phyloP scores from a whole-genome alignment of 2,329 filamentous ascomycete species.

The Rugonectria rugulosa region DNA sequence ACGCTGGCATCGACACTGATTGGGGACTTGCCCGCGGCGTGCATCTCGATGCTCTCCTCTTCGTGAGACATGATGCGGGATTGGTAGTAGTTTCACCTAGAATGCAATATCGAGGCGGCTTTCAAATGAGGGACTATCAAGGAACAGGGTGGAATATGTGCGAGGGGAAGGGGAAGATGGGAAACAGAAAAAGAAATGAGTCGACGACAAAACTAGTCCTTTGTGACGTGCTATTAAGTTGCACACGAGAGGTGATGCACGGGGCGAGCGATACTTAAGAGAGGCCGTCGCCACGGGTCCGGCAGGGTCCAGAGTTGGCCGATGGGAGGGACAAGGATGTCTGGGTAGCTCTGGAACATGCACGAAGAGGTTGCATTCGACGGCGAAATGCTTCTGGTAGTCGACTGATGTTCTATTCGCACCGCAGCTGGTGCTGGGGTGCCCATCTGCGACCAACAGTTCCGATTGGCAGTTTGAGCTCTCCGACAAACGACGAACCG shows the following conservation, averaged over 20 bases:
- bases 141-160: not conserved
- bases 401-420: not conserved
- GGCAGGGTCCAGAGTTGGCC: not conserved
- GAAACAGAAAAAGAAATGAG: not conserved
- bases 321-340: not conserved
- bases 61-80: conserved; percentile 27
- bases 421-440: not conserved
- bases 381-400: not conserved
- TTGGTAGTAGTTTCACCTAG: conserved; percentile 1
- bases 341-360: not conserved
- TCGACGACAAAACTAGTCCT: not conserved
- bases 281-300: not conserved
- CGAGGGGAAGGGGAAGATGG: not conserved
- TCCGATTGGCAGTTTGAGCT: not conserved
- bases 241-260: not conserved
- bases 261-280: conserved; percentile 2
- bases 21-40: conserved; percentile 19
- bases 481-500: no score
- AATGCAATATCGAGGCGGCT: not conserved
- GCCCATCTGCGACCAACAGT: not conserved
- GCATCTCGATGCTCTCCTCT: conserved; percentile 29
- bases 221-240: not conserved
- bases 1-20: conserved; percentile 24
- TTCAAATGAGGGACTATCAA: not conserved
- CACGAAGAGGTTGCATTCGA: not conserved